Percentiles rank a stretch among this genome's conserved stretches.
These are phyloP conservation scores for Fraxinus nigra DNA, from an alignment of 305 asterid species.

Conservation along the genomic window DNA sequence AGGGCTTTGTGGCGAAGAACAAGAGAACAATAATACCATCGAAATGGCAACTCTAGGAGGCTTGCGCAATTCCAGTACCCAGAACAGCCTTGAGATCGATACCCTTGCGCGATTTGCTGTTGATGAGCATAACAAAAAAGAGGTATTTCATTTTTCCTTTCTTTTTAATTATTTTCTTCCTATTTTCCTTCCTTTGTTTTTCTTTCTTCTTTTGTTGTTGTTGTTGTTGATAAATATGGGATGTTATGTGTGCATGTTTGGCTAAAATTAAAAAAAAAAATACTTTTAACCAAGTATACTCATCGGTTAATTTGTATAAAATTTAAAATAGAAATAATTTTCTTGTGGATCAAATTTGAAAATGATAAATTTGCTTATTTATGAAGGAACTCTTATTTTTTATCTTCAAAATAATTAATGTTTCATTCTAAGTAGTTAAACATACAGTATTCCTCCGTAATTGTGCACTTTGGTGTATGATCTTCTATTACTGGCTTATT, in stretches of 20 bases:
- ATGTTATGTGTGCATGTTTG: neutral
- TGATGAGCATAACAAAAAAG: slow-evolving; percentile 60
- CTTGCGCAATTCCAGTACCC: slow-evolving; percentile 31
- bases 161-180: neutral
- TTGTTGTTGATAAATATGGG: neutral
- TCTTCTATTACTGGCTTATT: neutral
- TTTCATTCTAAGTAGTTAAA: too few species aligned
- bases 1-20: slow-evolving; percentile 41
- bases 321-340: neutral
- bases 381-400: neutral
- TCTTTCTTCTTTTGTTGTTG: neutral
- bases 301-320: neutral
- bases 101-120: slow-evolving; percentile 72
- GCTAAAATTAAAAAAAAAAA: neutral
- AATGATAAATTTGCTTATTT: neutral
- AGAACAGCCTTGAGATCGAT: slow-evolving; percentile 39
- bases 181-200: neutral
- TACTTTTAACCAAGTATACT: neutral
- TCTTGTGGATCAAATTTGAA: neutral
- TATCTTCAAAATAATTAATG: too few species aligned
- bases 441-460: too few species aligned
- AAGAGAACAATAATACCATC: neutral
- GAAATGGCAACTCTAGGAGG: slow-evolving; percentile 67
- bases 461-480: neutral
- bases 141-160: slow-evolving; percentile 28